Base-by-base conservation (phyloP, 116 monocot genomes). In the Papilionanthe hybrid region DNA sequence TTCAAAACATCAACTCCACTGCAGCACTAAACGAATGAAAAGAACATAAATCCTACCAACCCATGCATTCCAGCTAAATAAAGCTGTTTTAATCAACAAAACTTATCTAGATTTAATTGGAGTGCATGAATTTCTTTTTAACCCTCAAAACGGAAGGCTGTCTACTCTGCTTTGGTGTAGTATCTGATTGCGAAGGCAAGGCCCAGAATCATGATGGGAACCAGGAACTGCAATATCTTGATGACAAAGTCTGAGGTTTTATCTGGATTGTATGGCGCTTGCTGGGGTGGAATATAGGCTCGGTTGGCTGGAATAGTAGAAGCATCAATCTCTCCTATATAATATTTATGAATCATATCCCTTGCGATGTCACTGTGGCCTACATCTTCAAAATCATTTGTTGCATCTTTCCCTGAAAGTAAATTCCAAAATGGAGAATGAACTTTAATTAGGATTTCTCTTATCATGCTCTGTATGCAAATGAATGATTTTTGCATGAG, bases 191-290 rank as follows among this genome's bases (percentile, higher is more conserved):
- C 85, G 74, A 92, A 85, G 11, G 92, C 95, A 15, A 95, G 80
- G 27, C 85, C 91, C 84, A 95, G 67, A 58, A 95, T 95, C 77
- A 91, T 29, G 25, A 95, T 58, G 37, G 95, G 95, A 23, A 92
- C 88, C 23, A 91, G 77, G 45, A 92, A 88, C 84, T 95, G 95
- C 41, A 92, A 56, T 20, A 92, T 83, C 76, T 89, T 95, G 71
- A 91, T 83, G 63, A 88, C 15, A 44, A 92, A 87, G 4, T 86
- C 88, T 0, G 83, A 73, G 20, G 81, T 78, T 49, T 90, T 87
- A 25, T 91, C 85, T 0, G 83, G 86, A 5, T 90, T 88, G 75
- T 83, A 65, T 1, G 82, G 63, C 7, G 80, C 81, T 77, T 84
- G 86, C 63, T 88, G 85, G 8, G 92, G 88, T 2, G 81, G 80